Evolutionary conservation across 2,329 filamentous ascomycete species (phyloP).

Genomic region (Leptoxyphium fumago): DNA sequence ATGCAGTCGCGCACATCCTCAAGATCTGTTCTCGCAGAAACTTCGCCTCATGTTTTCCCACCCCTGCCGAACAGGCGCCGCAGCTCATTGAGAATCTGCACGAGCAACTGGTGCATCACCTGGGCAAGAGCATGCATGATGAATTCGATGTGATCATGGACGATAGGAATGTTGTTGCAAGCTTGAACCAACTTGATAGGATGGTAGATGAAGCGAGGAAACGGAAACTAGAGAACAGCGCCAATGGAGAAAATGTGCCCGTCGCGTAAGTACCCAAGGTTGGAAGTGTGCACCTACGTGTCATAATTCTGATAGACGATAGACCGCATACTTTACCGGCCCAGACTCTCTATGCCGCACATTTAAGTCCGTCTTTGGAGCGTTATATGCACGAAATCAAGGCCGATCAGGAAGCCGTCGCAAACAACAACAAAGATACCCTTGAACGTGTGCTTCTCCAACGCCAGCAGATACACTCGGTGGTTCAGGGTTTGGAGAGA

Average conservation of each 20-base stretch:
- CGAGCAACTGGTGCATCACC: constrained; percentile 42
- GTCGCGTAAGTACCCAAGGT: constrained; percentile 30
- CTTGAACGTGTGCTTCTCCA: constrained; percentile 38
- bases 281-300: neutral
- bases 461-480: constrained; percentile 40
- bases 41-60: constrained; percentile 50
- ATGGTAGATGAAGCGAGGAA: constrained; percentile 43
- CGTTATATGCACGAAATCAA: constrained; percentile 36
- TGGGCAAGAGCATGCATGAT: constrained; percentile 35
- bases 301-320: constrained; percentile 1
- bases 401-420: constrained; percentile 33
- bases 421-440: constrained; percentile 39
- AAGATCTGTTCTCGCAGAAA: constrained; percentile 46
- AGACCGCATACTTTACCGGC: constrained; percentile 46
- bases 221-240: constrained; percentile 31
- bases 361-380: constrained; percentile 41
- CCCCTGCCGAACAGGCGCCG: constrained; percentile 42
- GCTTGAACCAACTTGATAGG: constrained; percentile 46
- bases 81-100: constrained; percentile 42
- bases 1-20: constrained; percentile 45
- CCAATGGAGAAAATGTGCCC: constrained; percentile 20
- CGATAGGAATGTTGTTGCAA: constrained; percentile 40
- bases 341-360: constrained; percentile 41
- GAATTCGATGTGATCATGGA: constrained; percentile 47
- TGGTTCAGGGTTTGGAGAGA: constrained; percentile 40